Conservation (phyloP, 257 asterid species). For the Jacaranda mimosifolia region DNA sequence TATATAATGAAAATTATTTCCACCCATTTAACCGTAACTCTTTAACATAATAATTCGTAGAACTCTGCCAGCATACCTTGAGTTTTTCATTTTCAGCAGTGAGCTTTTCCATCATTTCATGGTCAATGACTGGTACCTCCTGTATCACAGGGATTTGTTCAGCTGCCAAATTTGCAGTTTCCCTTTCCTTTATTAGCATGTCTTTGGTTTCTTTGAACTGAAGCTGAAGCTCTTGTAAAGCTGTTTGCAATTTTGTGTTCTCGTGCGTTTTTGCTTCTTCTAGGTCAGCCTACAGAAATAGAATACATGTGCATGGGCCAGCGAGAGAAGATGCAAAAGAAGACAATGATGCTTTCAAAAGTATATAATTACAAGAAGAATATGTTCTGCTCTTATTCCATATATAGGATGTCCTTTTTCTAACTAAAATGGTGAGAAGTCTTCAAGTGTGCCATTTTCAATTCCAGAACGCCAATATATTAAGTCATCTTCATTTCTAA, state of each 20-base stretch:
- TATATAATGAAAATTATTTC: constrained; percentile 2
- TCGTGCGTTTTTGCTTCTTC: constrained; percentile 97
- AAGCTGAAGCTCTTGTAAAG: constrained; percentile 80
- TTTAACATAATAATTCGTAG: constrained; percentile 19
- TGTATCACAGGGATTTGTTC: constrained; percentile 75
- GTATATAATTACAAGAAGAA: no score
- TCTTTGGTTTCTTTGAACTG: constrained; percentile 85
- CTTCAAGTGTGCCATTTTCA: neutral
- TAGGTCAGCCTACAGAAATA: constrained; percentile 69
- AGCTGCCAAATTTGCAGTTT: constrained; percentile 61
- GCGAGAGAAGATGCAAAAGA: constrained; percentile 14
- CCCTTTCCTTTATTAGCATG: constrained; percentile 72
- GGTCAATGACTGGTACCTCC: constrained; percentile 91
- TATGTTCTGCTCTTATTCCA: no score
- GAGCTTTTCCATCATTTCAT: constrained; percentile 80
- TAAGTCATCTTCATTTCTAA: no score
- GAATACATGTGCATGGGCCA: constrained; percentile 22
- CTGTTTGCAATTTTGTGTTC: constrained; percentile 79
- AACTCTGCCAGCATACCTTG: constrained; percentile 55
- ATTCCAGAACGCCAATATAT: neutral
- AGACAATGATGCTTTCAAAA: no score
- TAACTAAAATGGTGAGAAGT: neutral
- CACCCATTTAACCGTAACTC: constrained; percentile 19
- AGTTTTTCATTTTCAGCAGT: constrained; percentile 84
- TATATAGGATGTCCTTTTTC: no score